Conservation (phyloP, 257 asterid genomes). For the Solanum dulcamara region DNA sequence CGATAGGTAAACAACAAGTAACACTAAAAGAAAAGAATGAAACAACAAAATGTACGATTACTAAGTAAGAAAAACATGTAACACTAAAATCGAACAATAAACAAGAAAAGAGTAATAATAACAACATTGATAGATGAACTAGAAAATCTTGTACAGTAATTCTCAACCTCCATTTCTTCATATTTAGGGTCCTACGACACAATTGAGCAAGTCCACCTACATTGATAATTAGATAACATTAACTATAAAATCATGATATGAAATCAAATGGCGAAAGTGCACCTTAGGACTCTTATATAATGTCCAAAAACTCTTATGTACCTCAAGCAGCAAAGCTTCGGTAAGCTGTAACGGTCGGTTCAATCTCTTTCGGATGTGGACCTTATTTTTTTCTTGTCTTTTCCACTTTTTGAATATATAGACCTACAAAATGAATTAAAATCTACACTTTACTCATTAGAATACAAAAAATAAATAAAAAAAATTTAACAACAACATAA, state of each 20-base stretch:
- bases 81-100: no score
- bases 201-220: background rate
- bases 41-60: no score
- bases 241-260: background rate
- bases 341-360: slow-evolving; percentile 77
- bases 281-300: background rate
- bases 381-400: background rate
- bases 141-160: background rate
- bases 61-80: no score
- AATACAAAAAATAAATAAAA: background rate
- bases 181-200: background rate
- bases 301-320: slow-evolving; percentile 40
- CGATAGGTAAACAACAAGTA: no score
- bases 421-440: background rate
- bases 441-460: background rate
- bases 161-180: background rate
- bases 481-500: no score
- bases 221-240: background rate
- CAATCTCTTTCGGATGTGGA: slow-evolving; percentile 15
- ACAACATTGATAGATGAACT: background rate
- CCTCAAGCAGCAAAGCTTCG: slow-evolving; percentile 45
- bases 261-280: background rate
- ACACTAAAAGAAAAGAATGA: no score
- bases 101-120: no score
- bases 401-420: slow-evolving; percentile 30